Percentiles rank a stretch among this genome's conserved stretches.
phyloP scores from a whole-genome alignment of 768 basidiomycete genomes.

The Lactarius akahatsu region DNA sequence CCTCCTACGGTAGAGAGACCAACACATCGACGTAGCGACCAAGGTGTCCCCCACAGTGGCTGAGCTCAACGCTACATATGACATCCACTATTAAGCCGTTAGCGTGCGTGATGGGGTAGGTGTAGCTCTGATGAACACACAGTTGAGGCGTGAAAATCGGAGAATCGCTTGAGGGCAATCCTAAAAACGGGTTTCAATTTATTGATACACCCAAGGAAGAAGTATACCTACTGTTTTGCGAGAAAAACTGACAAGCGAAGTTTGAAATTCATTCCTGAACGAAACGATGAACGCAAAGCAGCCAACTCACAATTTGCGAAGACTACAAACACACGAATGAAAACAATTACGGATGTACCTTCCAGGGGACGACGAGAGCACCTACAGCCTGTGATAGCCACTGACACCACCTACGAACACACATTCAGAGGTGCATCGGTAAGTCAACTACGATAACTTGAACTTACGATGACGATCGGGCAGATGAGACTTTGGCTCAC shows the following conservation, averaged over 20 bases:
- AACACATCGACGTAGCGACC: slow-evolving; percentile 49
- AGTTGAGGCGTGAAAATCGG: slow-evolving; percentile 37
- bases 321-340: slow-evolving; percentile 15
- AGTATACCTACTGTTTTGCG: slow-evolving; percentile 41
- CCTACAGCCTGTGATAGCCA: no score
- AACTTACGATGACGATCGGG: slow-evolving; percentile 6
- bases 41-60: slow-evolving; percentile 51
- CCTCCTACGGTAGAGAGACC: slow-evolving; percentile 46
- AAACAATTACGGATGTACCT: background rate
- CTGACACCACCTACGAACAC: slow-evolving; percentile 31
- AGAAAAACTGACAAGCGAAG: slow-evolving; percentile 44
- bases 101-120: background rate
- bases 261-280: background rate
- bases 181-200: slow-evolving; percentile 22
- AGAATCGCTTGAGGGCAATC: slow-evolving; percentile 36
- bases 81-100: slow-evolving; percentile 44
- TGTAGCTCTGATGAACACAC: slow-evolving; percentile 31
- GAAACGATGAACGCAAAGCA: background rate
- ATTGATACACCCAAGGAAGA: slow-evolving; percentile 1
- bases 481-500: slow-evolving; percentile 2
- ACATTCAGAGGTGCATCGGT: background rate
- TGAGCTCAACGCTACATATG: slow-evolving; percentile 45
- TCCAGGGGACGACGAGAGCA: background rate
- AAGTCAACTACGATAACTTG: background rate
- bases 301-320: slow-evolving; percentile 31